Percentiles rank a stretch among this genome's conserved stretches.
Evolutionary conservation across 1,284 basidiomycete genomes (phyloP).

Genomic region (Boletus semigastroideus): DNA sequence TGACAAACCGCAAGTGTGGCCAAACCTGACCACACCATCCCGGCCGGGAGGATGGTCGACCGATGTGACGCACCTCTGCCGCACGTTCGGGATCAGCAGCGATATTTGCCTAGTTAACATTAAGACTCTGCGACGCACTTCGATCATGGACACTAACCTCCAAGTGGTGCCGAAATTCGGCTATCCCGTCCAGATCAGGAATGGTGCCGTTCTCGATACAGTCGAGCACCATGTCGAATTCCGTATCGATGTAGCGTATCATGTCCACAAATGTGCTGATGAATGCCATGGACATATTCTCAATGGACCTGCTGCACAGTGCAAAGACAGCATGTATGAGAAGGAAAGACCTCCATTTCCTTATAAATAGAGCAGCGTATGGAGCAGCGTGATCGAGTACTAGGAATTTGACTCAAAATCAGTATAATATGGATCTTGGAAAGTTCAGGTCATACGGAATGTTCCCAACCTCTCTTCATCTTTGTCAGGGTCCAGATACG

Average conservation of each 20-base stretch:
- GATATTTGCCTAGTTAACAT: conserved; percentile 8
- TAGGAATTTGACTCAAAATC: not conserved
- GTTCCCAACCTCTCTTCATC: conserved; percentile 14
- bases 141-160: conserved; percentile 4
- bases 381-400: conserved; percentile 20
- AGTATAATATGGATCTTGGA: not conserved
- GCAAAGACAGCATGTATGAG: conserved; percentile 23
- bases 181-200: conserved; percentile 12
- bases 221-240: conserved; percentile 16
- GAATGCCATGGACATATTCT: conserved; percentile 8
- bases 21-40: conserved; percentile 19
- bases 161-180: conserved; percentile 9
- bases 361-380: conserved; percentile 18
- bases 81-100: conserved; percentile 19
- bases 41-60: conserved; percentile 15
- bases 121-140: not conserved
- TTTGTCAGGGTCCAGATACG: conserved; percentile 4
- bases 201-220: conserved; percentile 15
- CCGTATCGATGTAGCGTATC: conserved; percentile 16
- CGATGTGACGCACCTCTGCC: conserved; percentile 17
- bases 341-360: conserved; percentile 21
- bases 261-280: conserved; percentile 15
- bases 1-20: conserved; percentile 13
- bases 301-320: conserved; percentile 10
- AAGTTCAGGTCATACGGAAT: conserved; percentile 14